Evolutionary conservation across 495 filamentous ascomycete species (phyloP).

Genomic region (Lasiosphaeria miniovina): DNA sequence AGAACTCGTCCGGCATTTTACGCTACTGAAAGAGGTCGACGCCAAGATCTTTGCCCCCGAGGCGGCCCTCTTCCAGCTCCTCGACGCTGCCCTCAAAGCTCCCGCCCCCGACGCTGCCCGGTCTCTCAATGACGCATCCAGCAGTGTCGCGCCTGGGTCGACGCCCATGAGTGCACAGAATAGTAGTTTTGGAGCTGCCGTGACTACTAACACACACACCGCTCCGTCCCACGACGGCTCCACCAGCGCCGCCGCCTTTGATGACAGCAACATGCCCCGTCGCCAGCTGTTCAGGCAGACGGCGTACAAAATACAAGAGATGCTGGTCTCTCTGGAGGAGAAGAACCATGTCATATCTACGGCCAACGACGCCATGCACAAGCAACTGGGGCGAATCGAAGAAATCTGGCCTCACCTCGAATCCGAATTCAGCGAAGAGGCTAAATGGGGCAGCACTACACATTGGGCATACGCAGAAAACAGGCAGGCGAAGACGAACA

Average conservation of each 20-base stretch:
- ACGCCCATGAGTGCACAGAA: constrained; percentile 44
- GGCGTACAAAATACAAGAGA: constrained; percentile 60
- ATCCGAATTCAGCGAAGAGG: constrained; percentile 87
- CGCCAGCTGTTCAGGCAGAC: constrained; percentile 63
- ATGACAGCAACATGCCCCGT: constrained; percentile 53
- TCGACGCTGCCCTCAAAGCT: constrained; percentile 62
- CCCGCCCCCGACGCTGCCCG: constrained; percentile 45
- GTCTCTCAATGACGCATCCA: constrained; percentile 40
- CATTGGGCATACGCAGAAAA: constrained; percentile 98
- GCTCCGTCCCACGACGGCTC: constrained; percentile 39
- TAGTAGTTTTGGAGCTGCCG: constrained; percentile 37
- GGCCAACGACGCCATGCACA: constrained; percentile 82
- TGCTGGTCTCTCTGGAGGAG: constrained; percentile 85
- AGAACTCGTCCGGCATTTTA: constrained; percentile 92
- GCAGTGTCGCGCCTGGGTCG: constrained; percentile 39
- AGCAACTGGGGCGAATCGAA: constrained; percentile 80
- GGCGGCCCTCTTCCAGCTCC: constrained; percentile 65
- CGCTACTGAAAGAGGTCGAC: constrained; percentile 93
- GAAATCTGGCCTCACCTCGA: constrained; percentile 80
- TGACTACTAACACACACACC: constrained; percentile 25
- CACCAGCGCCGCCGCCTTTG: constrained; percentile 38
- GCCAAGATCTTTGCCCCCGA: constrained; percentile 83
- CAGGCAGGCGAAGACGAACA: constrained; percentile 58
- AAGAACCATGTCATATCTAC: constrained; percentile 94
- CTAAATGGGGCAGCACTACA: constrained; percentile 81